phyloP scores from a whole-genome alignment of 257 asterid genomes.

The Gentiana dahurica region DNA sequence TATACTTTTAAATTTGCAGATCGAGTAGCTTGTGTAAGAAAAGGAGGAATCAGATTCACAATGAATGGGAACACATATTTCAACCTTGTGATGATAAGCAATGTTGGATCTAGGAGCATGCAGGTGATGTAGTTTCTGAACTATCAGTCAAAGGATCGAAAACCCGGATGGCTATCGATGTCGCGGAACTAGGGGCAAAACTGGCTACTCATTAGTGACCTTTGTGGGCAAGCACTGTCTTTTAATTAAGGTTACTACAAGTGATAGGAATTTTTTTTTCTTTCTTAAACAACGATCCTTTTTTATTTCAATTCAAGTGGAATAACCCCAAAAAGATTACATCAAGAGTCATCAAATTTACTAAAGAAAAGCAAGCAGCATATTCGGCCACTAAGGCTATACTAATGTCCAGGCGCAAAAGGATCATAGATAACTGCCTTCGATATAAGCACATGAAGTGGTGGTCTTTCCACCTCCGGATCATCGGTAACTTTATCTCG shows the following conservation, averaged over 20 bases:
- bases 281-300: too few relatives aligned
- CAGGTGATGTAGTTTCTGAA: conserved; percentile 33
- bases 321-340: too few relatives aligned
- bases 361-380: too few relatives aligned
- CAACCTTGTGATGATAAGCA: conserved; percentile 53
- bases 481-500: too few relatives aligned
- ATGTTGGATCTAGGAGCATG: conserved; percentile 42
- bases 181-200: conserved; percentile 62
- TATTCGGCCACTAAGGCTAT: too few relatives aligned
- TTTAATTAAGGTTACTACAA: conserved; percentile 28
- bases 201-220: conserved; percentile 42
- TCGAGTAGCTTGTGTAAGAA: conserved; percentile 49
- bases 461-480: too few relatives aligned
- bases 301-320: too few relatives aligned
- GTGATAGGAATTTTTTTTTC: conserved; percentile 21
- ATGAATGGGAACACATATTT: conserved; percentile 53
- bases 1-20: neutral
- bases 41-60: conserved; percentile 56
- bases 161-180: conserved; percentile 41
- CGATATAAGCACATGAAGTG: too few relatives aligned
- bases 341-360: too few relatives aligned
- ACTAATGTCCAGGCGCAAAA: too few relatives aligned
- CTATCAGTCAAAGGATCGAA: conserved; percentile 46
- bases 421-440: too few relatives aligned
- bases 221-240: conserved; percentile 46